Evolutionary conservation across 2,329 filamentous ascomycete genomes (phyloP).

Genomic region (Pseudogymnoascus sp.): DNA sequence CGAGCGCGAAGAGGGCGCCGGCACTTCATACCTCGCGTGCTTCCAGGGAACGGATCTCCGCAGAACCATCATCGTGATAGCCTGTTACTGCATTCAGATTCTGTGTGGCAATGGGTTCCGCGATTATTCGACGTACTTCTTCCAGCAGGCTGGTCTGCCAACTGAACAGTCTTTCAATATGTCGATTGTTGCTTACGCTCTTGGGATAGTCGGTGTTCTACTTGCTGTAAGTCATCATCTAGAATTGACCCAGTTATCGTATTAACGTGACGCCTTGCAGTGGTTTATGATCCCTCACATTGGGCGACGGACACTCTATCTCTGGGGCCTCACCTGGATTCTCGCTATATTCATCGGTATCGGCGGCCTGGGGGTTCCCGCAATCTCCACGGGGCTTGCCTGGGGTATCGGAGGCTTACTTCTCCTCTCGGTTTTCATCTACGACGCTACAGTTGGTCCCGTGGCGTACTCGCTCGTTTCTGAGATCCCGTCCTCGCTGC

Average conservation of each 20-base stretch:
- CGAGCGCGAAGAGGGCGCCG: constrained; percentile 35
- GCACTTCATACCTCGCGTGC: constrained; percentile 40
- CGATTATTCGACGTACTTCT: constrained; percentile 53
- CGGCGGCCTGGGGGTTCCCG: constrained; percentile 42
- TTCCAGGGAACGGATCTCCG: constrained; percentile 38
- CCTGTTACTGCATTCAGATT: constrained; percentile 53
- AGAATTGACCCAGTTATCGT: not conserved
- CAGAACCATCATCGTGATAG: constrained; percentile 42
- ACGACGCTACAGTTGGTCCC: constrained; percentile 77
- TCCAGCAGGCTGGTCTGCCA: constrained; percentile 44
- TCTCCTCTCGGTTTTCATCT: constrained; percentile 69
- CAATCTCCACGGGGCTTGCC: constrained; percentile 41
- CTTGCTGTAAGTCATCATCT: constrained; percentile 38
- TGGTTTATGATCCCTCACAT: constrained; percentile 39
- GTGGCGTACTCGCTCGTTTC: constrained; percentile 79
- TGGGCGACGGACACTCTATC: constrained; percentile 40
- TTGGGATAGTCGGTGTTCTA: constrained; percentile 42
- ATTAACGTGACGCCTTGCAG: too few relatives aligned
- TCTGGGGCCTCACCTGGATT: constrained; percentile 56
- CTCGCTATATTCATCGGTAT: constrained; percentile 69
- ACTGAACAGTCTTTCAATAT: constrained; percentile 42
- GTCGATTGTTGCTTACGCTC: constrained; percentile 36
- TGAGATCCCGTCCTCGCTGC: constrained; percentile 68
- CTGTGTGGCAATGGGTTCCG: constrained; percentile 52
- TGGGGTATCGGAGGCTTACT: constrained; percentile 52